Conservation (phyloP, 1,284 basidiomycete genomes). For the Fereydounia khargensis region DNA sequence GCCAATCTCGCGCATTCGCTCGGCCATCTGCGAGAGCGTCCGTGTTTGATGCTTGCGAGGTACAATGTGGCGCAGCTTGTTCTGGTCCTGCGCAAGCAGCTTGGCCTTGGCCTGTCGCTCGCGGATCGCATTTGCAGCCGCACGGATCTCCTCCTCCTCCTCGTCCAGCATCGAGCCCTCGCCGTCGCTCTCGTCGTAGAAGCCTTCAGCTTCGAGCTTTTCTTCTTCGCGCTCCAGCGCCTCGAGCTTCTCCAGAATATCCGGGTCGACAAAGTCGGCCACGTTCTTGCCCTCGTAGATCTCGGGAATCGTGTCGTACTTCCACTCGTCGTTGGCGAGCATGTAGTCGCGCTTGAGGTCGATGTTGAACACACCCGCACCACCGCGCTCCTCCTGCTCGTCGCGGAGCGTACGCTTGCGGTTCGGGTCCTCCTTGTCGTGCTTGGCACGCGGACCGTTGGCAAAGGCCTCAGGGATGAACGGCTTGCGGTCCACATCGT, state of each 20-base stretch:
- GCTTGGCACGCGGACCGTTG: conserved; percentile 46
- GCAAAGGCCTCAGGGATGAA: conserved; percentile 45
- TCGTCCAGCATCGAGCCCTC: conserved; percentile 80
- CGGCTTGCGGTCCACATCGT: conserved; percentile 48
- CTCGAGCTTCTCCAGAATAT: conserved; percentile 93
- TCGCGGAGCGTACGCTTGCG: conserved; percentile 50
- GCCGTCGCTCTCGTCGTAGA: conserved; percentile 79
- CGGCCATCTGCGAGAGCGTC: conserved; percentile 80
- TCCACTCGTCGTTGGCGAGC: conserved; percentile 89
- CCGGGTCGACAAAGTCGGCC: conserved; percentile 98
- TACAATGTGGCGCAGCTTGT: conserved; percentile 84
- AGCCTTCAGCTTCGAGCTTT: conserved; percentile 85
- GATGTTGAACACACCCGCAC: conserved; percentile 55
- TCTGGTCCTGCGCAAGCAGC: conserved; percentile 77
- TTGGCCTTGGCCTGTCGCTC: conserved; percentile 69
- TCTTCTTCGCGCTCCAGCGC: conserved; percentile 97
- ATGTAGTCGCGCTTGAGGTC: conserved; percentile 73
- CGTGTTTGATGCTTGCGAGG: conserved; percentile 72
- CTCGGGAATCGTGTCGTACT: conserved; percentile 91
- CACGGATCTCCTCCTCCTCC: conserved; percentile 78
- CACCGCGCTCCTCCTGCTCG: conserved; percentile 54
- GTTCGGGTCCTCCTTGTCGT: conserved; percentile 45
- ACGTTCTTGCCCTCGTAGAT: conserved; percentile 98
- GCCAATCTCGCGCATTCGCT: conserved; percentile 78
- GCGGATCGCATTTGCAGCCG: conserved; percentile 68